phyloP scores from a whole-genome alignment of 495 filamentous ascomycete species.

The Aspergillus bridgeri region DNA sequence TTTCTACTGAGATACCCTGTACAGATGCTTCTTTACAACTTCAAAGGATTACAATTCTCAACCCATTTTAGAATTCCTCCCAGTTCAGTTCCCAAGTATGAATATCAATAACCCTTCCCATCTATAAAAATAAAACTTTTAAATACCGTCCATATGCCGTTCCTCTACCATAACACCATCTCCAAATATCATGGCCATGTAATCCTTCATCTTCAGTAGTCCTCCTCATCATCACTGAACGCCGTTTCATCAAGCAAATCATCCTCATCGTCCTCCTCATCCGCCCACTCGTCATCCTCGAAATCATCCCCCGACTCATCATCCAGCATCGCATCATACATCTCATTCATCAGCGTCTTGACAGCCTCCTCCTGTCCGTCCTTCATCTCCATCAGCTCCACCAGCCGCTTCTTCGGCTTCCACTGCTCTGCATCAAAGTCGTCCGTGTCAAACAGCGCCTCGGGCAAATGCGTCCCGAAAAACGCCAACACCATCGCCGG shows the following conservation, averaged over 20 bases:
- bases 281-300: conserved; percentile 4
- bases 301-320: conserved; percentile 1
- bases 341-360: conserved; percentile 5
- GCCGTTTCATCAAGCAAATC: conserved; percentile 2
- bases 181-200: not conserved
- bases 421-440: conserved; percentile 4
- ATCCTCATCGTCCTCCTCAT: conserved; percentile 6
- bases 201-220: not conserved
- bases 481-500: conserved; percentile 8
- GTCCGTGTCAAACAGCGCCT: conserved; percentile 12
- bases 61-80: no score
- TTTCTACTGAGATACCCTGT: not conserved
- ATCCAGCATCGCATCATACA: conserved; percentile 9
- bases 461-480: conserved; percentile 3
- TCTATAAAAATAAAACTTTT: no score
- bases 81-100: no score
- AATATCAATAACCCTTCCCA: no score
- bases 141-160: not conserved
- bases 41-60: no score
- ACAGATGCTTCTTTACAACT: no score
- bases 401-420: conserved; percentile 8
- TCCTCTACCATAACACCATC: not conserved
- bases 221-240: conserved; percentile 11
- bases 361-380: conserved; percentile 12
- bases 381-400: not conserved